Evolutionary conservation across 495 filamentous ascomycete genomes (phyloP).

Genomic region (Trichocladium uniseriatum): DNA sequence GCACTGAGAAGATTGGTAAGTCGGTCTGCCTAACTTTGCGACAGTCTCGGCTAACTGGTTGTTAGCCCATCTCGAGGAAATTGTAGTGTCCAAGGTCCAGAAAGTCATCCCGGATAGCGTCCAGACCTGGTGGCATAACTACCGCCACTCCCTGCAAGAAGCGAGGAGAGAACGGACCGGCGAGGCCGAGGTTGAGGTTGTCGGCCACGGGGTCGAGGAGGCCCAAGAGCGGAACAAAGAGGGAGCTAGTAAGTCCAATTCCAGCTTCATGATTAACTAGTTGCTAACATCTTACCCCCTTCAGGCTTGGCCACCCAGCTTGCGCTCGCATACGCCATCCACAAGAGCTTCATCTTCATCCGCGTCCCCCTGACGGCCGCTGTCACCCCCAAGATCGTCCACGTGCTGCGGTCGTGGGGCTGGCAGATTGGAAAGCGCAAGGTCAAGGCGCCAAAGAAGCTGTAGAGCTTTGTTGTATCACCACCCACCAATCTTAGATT

Average conservation of each 20-base stretch:
- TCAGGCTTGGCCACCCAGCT: constrained; percentile 63
- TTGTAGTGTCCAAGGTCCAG: constrained; percentile 37
- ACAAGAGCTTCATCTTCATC: constrained; percentile 96
- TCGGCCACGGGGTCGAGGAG: constrained; percentile 45
- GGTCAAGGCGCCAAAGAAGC: constrained; percentile 5
- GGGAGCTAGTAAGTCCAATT: constrained; percentile 42
- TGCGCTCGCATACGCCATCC: constrained; percentile 89
- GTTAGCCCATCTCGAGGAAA: constrained; percentile 42
- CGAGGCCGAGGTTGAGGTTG: constrained; percentile 30
- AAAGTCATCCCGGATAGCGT: constrained; percentile 44
- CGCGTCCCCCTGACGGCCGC: constrained; percentile 84
- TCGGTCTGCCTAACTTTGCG: not conserved
- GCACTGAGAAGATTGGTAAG: constrained; percentile 72
- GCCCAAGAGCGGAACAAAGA: constrained; percentile 40
- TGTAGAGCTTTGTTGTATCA: not conserved
- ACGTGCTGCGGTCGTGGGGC: constrained; percentile 74
- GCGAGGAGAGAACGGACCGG: constrained; percentile 22
- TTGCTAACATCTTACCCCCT: constrained; percentile 3
- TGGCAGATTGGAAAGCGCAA: constrained; percentile 47
- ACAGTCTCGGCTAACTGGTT: not conserved
- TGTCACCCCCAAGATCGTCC: constrained; percentile 85
- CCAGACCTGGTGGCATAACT: constrained; percentile 35
- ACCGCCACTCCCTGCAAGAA: constrained; percentile 29
- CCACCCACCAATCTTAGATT: too few relatives aligned
- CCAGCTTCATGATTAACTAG: not conserved